Conservation (phyloP, 192 early-diverging fungal genomes). For the Coemansia sp. region DNA sequence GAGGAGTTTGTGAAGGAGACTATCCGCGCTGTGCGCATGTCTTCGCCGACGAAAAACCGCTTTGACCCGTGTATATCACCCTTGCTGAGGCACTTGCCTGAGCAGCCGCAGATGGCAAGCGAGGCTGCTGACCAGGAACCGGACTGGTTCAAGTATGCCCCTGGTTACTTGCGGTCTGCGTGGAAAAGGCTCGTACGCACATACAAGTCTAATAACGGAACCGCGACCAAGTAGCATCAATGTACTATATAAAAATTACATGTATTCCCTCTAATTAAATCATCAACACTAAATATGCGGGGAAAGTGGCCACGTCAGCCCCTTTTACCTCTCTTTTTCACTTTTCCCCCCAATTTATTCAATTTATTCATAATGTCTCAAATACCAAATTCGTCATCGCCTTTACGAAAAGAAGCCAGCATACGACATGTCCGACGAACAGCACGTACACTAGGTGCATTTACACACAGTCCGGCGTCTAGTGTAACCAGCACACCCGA, state of each 20-base stretch:
- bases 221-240: not conserved
- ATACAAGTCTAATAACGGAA: slow-evolving; percentile 17
- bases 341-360: no score
- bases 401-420: slow-evolving; percentile 16
- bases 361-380: slow-evolving; percentile 19
- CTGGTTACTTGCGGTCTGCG: slow-evolving; percentile 50
- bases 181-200: slow-evolving; percentile 53
- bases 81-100: slow-evolving; percentile 47
- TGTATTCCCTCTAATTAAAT: no score
- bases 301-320: no score
- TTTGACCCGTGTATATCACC: slow-evolving; percentile 54
- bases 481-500: not conserved
- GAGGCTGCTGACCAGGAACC: slow-evolving; percentile 34
- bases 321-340: not conserved
- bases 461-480: slow-evolving; percentile 9
- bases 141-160: slow-evolving; percentile 56
- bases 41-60: slow-evolving; percentile 34
- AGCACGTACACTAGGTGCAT: slow-evolving; percentile 35
- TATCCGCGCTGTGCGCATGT: slow-evolving; percentile 48
- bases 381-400: not conserved
- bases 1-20: slow-evolving; percentile 56
- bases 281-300: no score
- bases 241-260: not conserved
- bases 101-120: slow-evolving; percentile 30
- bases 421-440: slow-evolving; percentile 39